Base-by-base conservation (phyloP, 1,284 basidiomycete genomes). In the Boletus smithii region DNA sequence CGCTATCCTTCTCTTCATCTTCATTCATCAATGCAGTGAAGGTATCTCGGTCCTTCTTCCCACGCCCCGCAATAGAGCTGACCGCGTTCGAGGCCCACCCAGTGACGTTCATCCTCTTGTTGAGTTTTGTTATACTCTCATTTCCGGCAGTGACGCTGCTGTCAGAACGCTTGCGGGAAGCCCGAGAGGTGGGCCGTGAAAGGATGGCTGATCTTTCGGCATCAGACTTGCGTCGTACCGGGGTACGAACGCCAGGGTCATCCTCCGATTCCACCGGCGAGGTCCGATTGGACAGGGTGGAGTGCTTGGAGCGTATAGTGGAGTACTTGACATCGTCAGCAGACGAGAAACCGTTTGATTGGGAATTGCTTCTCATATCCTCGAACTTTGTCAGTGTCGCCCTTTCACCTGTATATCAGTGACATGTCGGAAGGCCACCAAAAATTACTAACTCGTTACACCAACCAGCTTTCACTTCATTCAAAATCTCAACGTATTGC, bases 401-500 rank as follows among this genome's bases (percentile, higher is more conserved):
- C 38, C 66, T 66, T 44, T 41, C 9, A n/a, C 44, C 8, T 24
- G 23, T n/a, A 44, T 18, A 46, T 62, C 44, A 45, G 47, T 17
- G 23, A 37, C 23, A 44, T 3, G 24, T 41, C 32, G 8, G 7
- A 39, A 30, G 17, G 16, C 10, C 14, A 38, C 11, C 20, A 18
- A 14, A 31, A 27, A 42, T 6, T 8, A 70, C 77, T 46, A 51
- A 85, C 84, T 74, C 72, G 44, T 78, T 71, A 39, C 77, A 73
- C 88, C 89, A 93, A 11, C 75, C 73, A 1, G 68, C 64, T 54
- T 79, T 81, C 37, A 85, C 76, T 33, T 89, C 87, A 31, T 76
- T 74, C 55, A 94, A 65, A 7, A 88, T 77, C 10, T 83, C 80
- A 17, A 82, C 67, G 57, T 88, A 88, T 48, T 84, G 77, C 48